Evolutionary conservation across 169 alveolate species (phyloP).

Genomic region (Plasmodium chabaudi): DNA sequence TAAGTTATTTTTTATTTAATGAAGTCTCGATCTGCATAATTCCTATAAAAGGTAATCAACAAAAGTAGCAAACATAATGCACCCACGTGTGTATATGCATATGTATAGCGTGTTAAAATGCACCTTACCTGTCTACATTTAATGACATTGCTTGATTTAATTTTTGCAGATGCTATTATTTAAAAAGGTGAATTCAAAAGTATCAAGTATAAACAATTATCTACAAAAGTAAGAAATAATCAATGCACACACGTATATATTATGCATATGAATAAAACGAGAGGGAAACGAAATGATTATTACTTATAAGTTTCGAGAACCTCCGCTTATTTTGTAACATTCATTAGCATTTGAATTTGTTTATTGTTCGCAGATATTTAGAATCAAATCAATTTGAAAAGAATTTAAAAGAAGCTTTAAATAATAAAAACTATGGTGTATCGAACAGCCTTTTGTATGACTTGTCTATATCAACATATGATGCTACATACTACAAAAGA

Average conservation of each 20-base stretch:
- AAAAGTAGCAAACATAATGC: too few species aligned
- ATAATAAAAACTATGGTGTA: constrained; percentile 69
- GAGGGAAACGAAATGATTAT: background rate
- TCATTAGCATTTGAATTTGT: background rate
- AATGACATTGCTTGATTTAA: background rate
- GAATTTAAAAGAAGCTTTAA: constrained; percentile 61
- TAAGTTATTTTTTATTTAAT: too few species aligned
- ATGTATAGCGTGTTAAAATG: too few species aligned
- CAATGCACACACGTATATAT: background rate
- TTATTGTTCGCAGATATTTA: constrained; percentile 25
- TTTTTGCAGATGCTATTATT: constrained; percentile 63
- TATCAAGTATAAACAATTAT: constrained; percentile 73
- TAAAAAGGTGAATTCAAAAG: constrained; percentile 75
- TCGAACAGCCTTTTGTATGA: constrained; percentile 68
- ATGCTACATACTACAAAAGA: constrained; percentile 44
- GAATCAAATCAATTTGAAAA: constrained; percentile 75
- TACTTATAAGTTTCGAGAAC: background rate
- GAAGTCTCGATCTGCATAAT: too few species aligned
- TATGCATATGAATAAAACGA: background rate
- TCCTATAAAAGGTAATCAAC: too few species aligned
- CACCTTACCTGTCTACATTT: too few species aligned
- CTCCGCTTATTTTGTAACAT: background rate
- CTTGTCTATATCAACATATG: constrained; percentile 69
- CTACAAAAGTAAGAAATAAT: constrained; percentile 42
- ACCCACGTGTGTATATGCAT: too few species aligned